These are phyloP conservation scores for Cutaneotrichosporon sp. DNA, from an alignment of 1,284 basidiomycete genomes.

Conservation along the genomic window DNA sequence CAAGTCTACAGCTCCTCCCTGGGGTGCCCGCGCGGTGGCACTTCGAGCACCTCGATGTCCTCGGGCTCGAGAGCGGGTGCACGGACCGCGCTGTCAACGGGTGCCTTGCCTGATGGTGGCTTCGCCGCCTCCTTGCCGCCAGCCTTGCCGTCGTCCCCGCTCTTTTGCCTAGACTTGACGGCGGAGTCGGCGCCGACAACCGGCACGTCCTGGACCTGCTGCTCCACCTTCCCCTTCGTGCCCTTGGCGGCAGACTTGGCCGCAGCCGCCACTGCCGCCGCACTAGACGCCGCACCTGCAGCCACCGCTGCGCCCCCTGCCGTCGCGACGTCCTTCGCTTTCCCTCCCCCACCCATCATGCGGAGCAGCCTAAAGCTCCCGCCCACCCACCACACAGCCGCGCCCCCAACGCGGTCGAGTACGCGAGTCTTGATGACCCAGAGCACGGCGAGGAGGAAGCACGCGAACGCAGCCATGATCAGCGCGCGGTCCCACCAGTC, in stretches of 20 bases:
- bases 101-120: not conserved
- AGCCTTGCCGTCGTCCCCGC: not conserved
- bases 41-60: not conserved
- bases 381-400: slow-evolving; percentile 50
- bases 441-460: slow-evolving; percentile 80
- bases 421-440: slow-evolving; percentile 85
- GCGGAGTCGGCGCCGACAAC: not conserved
- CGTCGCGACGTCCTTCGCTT: not conserved
- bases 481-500: slow-evolving; percentile 89
- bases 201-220: not conserved
- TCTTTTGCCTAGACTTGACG: not conserved
- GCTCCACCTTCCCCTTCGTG: not conserved
- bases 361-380: slow-evolving; percentile 42
- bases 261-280: not conserved
- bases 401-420: slow-evolving; percentile 60
- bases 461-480: slow-evolving; percentile 71
- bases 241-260: not conserved
- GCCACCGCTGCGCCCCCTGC: slow-evolving; percentile 3
- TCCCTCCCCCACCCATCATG: slow-evolving; percentile 13
- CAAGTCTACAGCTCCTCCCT: slow-evolving; percentile 6
- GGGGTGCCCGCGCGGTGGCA: not conserved
- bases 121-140: not conserved
- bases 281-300: slow-evolving; percentile 4
- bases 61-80: not conserved
- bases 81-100: not conserved